Base-by-base conservation (phyloP, 2,329 filamentous ascomycete genomes). In the Fusarium bactridioides region DNA sequence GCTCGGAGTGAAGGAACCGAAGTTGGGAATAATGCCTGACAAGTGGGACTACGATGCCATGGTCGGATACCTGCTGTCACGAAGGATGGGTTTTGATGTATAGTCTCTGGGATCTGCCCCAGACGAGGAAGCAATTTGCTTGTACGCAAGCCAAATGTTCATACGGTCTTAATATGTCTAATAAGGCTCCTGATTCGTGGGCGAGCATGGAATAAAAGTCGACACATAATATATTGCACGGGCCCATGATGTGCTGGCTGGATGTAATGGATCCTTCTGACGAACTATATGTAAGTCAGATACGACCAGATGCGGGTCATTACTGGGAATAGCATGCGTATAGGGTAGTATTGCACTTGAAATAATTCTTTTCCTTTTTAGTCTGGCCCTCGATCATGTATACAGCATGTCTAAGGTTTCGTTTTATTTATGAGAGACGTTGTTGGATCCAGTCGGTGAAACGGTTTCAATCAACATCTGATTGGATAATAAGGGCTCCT, bases 191-290 rank as follows among this genome's bases (percentile, higher is more conserved):
- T 48, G 15, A 31, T 41, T 55, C 12, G 23, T 56, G 27, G 15
- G 19, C 31, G 18, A 41, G 37, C 45, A 53, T 70, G 40, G 35
- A 35, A 55, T 55, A 38, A 23, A 37, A 56, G 35, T 57, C 50
- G 53, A 67, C 33, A 44, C 54, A 72, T 69, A 67, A 61, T 57
- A 72, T 54, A 54, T 54, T 41, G 69, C 68, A 72, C 41, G 54
- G 69, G 64, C 64, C 69, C 68, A 54, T 56, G 64, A 53, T 60
- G 53, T 72, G 64, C 58, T 64, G 41, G 56, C 48, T 48, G 37
- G 50, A 61, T 40, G 27, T 53, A 41, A 70, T 67, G 68, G 68
- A 70, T 67, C 67, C 68, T 45, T 29, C 44, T 47, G 62, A 50
- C 43, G 53, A 63, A 64, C 68, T 48, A 72, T 55, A 65, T 41